Percentiles rank a stretch among this genome's conserved stretches.
phyloP scores from a whole-genome alignment of 75 land plant species.

The Chamaecyparis obtusa region DNA sequence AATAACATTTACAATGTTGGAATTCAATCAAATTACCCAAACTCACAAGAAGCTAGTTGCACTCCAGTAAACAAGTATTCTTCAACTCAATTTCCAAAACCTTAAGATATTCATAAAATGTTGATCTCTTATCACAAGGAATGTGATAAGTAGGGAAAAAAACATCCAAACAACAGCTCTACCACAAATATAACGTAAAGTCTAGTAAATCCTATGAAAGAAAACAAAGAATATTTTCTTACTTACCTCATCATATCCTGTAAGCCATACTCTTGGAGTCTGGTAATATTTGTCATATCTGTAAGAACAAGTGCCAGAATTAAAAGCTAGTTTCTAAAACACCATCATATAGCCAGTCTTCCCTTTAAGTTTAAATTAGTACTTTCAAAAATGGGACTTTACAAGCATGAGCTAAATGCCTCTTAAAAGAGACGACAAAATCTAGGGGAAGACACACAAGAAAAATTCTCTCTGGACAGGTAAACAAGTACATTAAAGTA shows the following conservation, averaged over 20 bases:
- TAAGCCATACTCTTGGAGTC: slow-evolving; percentile 97
- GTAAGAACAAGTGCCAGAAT: slow-evolving; percentile 12
- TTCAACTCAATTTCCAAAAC: not conserved
- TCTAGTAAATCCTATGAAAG: not conserved
- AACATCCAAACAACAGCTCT: not conserved
- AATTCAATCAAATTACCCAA: not conserved
- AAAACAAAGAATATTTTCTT: slow-evolving; percentile 12
- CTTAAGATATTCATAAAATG: not conserved
- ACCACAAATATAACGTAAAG: too few species aligned
- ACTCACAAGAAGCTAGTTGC: not conserved
- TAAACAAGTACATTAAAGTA: not conserved
- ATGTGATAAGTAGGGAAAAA: not conserved
- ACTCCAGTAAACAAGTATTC: not conserved
- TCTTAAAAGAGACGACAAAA: not conserved
- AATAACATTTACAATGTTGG: not conserved
- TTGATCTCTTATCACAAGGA: not conserved
- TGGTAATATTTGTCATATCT: slow-evolving; percentile 98
- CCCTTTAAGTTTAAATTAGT: not conserved
- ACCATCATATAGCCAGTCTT: not conserved
- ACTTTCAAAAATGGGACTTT: not conserved
- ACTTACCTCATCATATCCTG: slow-evolving; percentile 95
- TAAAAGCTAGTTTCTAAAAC: not conserved
- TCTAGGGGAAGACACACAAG: not conserved
- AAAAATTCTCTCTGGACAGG: not conserved
- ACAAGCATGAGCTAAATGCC: not conserved